Conservation (phyloP, 371 early-diverging fungal species). For the Mucor circinelloides region DNA sequence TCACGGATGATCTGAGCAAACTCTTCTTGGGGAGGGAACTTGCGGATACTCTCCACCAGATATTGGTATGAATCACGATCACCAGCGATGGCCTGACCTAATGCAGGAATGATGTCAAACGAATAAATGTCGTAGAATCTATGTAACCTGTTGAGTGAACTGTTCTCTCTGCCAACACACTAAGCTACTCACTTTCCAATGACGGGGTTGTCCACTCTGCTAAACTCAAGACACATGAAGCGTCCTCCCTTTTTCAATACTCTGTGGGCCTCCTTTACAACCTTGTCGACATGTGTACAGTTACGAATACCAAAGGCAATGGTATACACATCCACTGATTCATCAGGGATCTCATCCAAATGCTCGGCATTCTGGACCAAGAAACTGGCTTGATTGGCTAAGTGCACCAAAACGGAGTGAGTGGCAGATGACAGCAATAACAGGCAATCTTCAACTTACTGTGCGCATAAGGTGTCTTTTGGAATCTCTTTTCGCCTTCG, state of each 20-base stretch:
- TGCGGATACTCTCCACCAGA: slow-evolving; percentile 96
- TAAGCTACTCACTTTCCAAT: slow-evolving; percentile 60
- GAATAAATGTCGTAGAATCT: slow-evolving; percentile 92
- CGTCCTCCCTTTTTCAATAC: slow-evolving; percentile 95
- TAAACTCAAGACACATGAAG: slow-evolving; percentile 95
- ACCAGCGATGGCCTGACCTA: slow-evolving; percentile 89
- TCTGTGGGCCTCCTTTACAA: slow-evolving; percentile 88
- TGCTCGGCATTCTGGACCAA: slow-evolving; percentile 92
- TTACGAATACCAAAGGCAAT: slow-evolving; percentile 98
- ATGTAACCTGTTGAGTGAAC: neutral
- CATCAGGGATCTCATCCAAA: slow-evolving; percentile 72
- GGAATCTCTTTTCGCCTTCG: slow-evolving; percentile 83
- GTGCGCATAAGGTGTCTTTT: slow-evolving; percentile 58
- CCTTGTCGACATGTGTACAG: slow-evolving; percentile 92
- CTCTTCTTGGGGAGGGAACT: slow-evolving; percentile 89
- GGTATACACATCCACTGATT: slow-evolving; percentile 89
- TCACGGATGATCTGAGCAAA: slow-evolving; percentile 91
- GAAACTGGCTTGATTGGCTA: slow-evolving; percentile 67
- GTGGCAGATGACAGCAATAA: neutral
- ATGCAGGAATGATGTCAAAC: slow-evolving; percentile 89
- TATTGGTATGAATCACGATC: slow-evolving; percentile 96
- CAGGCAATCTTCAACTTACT: slow-evolving; percentile 43
- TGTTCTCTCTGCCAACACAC: neutral
- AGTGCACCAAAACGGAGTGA: slow-evolving; percentile 1
- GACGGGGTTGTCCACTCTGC: slow-evolving; percentile 88